Evolutionary conservation across 176 grass and related monocot species (phyloP).

Genomic region (Aegilops speltoides): DNA sequence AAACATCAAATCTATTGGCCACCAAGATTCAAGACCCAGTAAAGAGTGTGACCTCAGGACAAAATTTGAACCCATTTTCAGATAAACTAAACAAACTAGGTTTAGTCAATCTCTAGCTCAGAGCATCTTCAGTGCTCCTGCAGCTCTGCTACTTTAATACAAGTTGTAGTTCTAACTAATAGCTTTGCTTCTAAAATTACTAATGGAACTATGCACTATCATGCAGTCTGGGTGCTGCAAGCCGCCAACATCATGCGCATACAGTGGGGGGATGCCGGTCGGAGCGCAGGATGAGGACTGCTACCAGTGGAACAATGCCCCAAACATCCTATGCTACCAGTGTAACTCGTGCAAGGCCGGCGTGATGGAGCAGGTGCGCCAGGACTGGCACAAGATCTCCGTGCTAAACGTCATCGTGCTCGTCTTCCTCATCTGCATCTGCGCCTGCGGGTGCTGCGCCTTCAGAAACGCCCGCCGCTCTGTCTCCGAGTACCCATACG

Average conservation of each 20-base stretch:
- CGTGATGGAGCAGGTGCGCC: conserved; percentile 78
- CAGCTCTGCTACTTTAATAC: conserved; percentile 1
- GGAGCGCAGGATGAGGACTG: conserved; percentile 81
- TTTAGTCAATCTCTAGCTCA: background rate
- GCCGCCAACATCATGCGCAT: conserved; percentile 85
- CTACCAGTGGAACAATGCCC: conserved; percentile 87
- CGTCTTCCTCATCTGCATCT: conserved; percentile 61
- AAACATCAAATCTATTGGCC: background rate
- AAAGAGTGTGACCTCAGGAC: background rate
- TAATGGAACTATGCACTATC: background rate
- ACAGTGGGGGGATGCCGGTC: conserved; percentile 58
- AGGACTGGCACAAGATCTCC: conserved; percentile 91
- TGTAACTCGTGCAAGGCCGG: conserved; percentile 97
- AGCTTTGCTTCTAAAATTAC: background rate
- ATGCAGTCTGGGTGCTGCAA: conserved; percentile 97
- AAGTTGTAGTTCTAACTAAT: background rate
- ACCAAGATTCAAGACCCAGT: background rate
- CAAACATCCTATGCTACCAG: conserved; percentile 70
- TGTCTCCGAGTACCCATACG: conserved; percentile 67
- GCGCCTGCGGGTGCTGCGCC: conserved; percentile 76
- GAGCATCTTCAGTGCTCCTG: background rate
- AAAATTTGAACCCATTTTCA: background rate
- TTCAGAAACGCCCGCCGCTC: conserved; percentile 72
- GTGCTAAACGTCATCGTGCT: conserved; percentile 74
- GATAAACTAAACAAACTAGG: background rate